Evolutionary conservation across 1,284 basidiomycete species (phyloP).

Genomic region (Porodaedalea pini): DNA sequence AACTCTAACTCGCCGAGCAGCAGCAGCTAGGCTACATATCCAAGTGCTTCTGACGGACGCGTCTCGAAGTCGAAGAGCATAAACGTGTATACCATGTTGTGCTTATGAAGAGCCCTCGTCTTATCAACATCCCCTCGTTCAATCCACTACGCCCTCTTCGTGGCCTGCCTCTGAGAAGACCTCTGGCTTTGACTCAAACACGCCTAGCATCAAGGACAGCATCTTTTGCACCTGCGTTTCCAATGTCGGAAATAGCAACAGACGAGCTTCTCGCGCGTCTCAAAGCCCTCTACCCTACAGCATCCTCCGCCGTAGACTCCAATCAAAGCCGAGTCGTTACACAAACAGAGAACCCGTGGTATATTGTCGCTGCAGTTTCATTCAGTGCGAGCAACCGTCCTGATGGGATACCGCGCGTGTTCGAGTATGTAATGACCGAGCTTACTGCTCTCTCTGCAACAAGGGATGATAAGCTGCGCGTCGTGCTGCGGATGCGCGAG

Average conservation of each 20-base stretch:
- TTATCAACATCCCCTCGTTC: too few relatives aligned
- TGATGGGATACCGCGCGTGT: conserved; percentile 51
- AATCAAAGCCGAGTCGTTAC: neutral
- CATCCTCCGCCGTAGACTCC: neutral
- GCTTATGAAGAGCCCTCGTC: too few relatives aligned
- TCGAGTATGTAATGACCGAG: conserved; percentile 44
- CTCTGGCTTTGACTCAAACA: neutral
- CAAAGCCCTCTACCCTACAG: conserved; percentile 26
- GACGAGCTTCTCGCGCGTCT: conserved; percentile 24
- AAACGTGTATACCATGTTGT: too few relatives aligned
- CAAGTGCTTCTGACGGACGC: too few relatives aligned
- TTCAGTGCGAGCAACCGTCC: conserved; percentile 54
- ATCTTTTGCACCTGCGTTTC: neutral
- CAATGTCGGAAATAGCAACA: conserved; percentile 5
- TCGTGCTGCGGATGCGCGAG: conserved; percentile 51
- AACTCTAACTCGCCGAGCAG: too few relatives aligned
- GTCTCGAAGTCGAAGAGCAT: too few relatives aligned
- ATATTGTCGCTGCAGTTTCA: conserved; percentile 49
- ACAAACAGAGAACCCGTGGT: conserved; percentile 47
- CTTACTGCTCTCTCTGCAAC: conserved; percentile 29
- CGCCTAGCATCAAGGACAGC: neutral
- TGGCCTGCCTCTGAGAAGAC: too few relatives aligned
- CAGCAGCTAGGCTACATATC: too few relatives aligned
- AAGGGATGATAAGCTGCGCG: conserved; percentile 34
- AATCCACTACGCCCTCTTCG: too few relatives aligned